Evolutionary conservation across 805 yeast species (phyloP).

Genomic region (Kazachstania taianensis): DNA sequence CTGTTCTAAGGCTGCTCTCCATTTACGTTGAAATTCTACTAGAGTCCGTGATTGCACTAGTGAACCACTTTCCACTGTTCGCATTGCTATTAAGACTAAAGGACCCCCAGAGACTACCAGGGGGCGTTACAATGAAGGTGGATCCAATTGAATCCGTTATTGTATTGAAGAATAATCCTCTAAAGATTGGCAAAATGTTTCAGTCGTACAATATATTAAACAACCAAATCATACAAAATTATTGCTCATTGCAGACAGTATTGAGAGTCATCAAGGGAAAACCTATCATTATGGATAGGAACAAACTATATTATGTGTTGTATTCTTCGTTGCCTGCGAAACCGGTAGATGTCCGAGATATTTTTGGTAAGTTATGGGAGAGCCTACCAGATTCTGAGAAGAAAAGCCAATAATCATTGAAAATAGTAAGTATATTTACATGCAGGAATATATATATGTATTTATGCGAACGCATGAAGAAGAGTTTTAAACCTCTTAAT

Average conservation of each 20-base stretch:
- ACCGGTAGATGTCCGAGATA: conserved; percentile 21
- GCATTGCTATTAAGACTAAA: conserved; percentile 69
- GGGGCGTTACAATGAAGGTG: conserved; percentile 34
- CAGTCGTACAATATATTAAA: conserved; percentile 37
- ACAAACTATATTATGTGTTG: conserved; percentile 38
- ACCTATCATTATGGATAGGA: conserved; percentile 37
- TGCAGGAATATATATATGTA: conserved; percentile 2
- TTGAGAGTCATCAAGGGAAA: conserved; percentile 35
- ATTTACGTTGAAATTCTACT: conserved; percentile 40
- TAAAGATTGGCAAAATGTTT: conserved; percentile 37
- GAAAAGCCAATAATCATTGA: neutral
- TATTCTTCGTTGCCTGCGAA: conserved; percentile 43
- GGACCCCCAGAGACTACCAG: conserved; percentile 61
- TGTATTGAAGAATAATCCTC: conserved; percentile 33
- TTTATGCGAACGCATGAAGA: neutral
- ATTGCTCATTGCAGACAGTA: conserved; percentile 34
- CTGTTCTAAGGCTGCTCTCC: conserved; percentile 43
- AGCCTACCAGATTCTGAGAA: neutral
- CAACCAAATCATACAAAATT: conserved; percentile 32
- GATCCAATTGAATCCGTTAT: conserved; percentile 4
- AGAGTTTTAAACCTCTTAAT: too few relatives aligned
- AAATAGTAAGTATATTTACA: neutral
- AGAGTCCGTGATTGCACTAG: conserved; percentile 49
- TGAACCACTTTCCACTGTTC: conserved; percentile 83
- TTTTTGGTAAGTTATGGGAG: conserved; percentile 9